Evolutionary conservation across 139 green algal genomes (phyloP).

Genomic region (Mesotaenium endlicherianum): DNA sequence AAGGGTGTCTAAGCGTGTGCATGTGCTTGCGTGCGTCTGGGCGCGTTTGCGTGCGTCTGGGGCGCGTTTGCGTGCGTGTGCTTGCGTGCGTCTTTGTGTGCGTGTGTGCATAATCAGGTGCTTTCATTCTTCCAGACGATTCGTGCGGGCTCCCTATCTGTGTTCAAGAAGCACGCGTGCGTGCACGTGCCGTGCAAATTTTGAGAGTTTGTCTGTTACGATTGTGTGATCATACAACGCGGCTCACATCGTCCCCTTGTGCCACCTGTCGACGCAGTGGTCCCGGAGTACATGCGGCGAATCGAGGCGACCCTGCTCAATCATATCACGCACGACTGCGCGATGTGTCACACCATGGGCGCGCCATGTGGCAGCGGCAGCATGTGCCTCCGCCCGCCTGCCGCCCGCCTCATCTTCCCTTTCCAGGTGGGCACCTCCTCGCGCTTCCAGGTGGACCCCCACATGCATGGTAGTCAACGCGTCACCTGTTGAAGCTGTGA

Average conservation of each 20-base stretch:
- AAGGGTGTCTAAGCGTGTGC: background rate
- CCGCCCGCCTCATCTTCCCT: background rate
- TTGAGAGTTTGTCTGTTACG: background rate
- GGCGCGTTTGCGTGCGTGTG: background rate
- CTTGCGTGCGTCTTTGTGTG: background rate
- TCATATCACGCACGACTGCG: background rate
- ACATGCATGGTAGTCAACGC: no score
- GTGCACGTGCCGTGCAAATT: background rate
- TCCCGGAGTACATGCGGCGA: background rate
- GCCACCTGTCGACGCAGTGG: background rate
- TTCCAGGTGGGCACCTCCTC: slow-evolving; percentile 14
- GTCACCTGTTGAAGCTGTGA: no score
- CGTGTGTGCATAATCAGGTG: background rate
- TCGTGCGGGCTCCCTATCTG: background rate
- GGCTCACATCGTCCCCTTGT: no score
- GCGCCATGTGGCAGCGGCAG: background rate
- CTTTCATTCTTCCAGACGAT: background rate
- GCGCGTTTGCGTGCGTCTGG: background rate
- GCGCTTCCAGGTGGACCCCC: no score
- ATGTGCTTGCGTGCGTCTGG: background rate
- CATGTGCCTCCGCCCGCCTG: background rate
- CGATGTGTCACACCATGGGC: background rate
- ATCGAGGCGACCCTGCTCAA: background rate
- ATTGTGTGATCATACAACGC: no score
- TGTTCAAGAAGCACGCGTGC: background rate